Base-by-base conservation (phyloP, 2,329 filamentous ascomycete genomes). In the Tetracladium maxilliforme region DNA sequence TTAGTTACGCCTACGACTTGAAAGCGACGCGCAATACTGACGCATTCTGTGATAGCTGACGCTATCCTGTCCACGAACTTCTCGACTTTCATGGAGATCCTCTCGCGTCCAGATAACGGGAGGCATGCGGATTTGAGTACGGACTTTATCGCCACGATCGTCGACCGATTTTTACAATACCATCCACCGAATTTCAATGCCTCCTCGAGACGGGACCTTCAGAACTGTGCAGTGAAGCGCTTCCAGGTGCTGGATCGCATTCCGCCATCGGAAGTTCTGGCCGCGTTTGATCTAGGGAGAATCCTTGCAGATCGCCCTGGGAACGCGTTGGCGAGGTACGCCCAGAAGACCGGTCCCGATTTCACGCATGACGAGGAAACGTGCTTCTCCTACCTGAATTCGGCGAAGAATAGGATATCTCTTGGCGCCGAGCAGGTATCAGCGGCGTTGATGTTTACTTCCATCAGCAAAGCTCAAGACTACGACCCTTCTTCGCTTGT, bases 161-260 rank as follows among this genome's bases (percentile, higher is more conserved):
- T 94, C 48, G 82, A 93, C 48, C 79, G 82, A 38, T 79, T 92
- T 39, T 73, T 92, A 27, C 75, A 90, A 49, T 75, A 86, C 39
- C 83, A 86, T 25, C 83, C 84, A 16, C 80, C 79, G 14, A 83
- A 77, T 47, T 92, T 92, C 56, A 81, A 79, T 41, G 71, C 83
- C 27, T n/a, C n/a, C n/a, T n/a, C n/a, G n/a, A n/a, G n/a, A n/a
- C n/a, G n/a, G n/a, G n/a, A n/a, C n/a, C n/a, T n/a, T n/a, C n/a
- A n/a, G n/a, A n/a, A n/a, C n/a, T n/a, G n/a, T n/a, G n/a, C n/a
- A n/a, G n/a, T n/a, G n/a, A n/a, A n/a, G n/a, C n/a, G n/a, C n/a
- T n/a, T n/a, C n/a, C n/a, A n/a, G n/a, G n/a, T n/a, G n/a, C n/a
- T n/a, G n/a, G n/a, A n/a, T n/a, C n/a, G n/a, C n/a, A n/a, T n/a